Evolutionary conservation across 225 moss, liverwort and hornwort species (phyloP).

Genomic region (Marchantia paleacea): DNA sequence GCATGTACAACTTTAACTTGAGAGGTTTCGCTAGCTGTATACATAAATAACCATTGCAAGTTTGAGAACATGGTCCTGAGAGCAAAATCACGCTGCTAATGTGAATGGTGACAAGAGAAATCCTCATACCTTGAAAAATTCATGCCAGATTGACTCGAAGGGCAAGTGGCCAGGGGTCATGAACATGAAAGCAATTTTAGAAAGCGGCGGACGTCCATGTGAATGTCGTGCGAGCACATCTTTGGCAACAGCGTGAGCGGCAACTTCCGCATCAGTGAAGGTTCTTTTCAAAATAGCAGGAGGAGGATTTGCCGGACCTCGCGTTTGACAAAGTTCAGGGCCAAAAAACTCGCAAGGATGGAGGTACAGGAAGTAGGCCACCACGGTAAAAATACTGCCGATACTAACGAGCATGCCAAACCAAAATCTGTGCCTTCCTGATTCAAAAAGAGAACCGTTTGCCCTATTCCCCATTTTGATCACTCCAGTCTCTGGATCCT

Average conservation of each 20-base stretch:
- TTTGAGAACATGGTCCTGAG: background rate
- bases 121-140: conserved; percentile 23
- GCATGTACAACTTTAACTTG: background rate
- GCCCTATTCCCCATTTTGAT: conserved; percentile 9
- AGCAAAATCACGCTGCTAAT: background rate
- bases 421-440: conserved; percentile 17
- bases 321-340: background rate
- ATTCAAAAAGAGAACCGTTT: background rate
- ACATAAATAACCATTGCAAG: background rate
- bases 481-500: background rate
- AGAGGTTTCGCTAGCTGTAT: background rate
- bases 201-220: conserved; percentile 30
- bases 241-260: conserved; percentile 33
- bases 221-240: conserved; percentile 34
- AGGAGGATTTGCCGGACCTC: background rate
- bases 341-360: conserved; percentile 22
- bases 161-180: conserved; percentile 45
- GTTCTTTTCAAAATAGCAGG: background rate
- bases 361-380: conserved; percentile 22
- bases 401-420: conserved; percentile 23
- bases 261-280: conserved; percentile 38
- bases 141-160: conserved; percentile 33
- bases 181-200: conserved; percentile 50
- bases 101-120: no score
- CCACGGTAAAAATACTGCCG: conserved; percentile 20